Evolutionary conservation across 192 early-diverging fungal species (phyloP).

Genomic region (Endogone sp.): DNA sequence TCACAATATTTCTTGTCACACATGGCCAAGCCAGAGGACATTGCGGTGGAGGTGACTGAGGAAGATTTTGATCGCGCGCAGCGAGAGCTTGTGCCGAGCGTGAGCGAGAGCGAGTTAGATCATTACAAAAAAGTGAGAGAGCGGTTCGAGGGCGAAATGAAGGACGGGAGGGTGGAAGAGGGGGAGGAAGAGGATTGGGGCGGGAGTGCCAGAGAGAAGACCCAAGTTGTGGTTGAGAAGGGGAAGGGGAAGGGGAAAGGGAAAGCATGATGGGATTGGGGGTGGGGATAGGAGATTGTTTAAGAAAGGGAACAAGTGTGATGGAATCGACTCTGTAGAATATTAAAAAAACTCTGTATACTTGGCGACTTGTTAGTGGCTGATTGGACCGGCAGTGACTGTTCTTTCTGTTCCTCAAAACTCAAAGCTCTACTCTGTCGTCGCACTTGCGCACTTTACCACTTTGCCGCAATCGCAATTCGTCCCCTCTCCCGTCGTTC

Average conservation of each 20-base stretch:
- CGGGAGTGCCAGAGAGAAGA: not conserved
- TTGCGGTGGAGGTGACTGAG: conserved; percentile 73
- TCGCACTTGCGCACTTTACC: not conserved
- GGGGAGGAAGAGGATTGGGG: conserved; percentile 8
- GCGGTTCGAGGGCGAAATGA: conserved; percentile 64
- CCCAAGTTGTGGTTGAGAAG: not conserved
- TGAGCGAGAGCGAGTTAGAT: conserved; percentile 80
- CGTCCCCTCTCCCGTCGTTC: no score
- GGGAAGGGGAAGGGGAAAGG: not conserved
- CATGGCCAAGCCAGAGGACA: conserved; percentile 63
- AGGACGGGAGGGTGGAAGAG: conserved; percentile 16
- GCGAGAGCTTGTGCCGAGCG: conserved; percentile 83
- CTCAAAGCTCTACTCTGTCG: not conserved
- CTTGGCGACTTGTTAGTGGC: not conserved
- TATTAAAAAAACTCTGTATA: no score
- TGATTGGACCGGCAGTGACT: not conserved
- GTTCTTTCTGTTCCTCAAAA: not conserved
- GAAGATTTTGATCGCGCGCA: conserved; percentile 84
- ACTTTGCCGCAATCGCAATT: no score
- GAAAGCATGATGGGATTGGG: not conserved
- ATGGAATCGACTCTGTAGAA: no score
- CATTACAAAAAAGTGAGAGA: conserved; percentile 79
- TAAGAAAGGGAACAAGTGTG: no score
- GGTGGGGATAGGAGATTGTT: no score
- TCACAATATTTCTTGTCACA: conserved; percentile 91